Base-by-base conservation (phyloP, 306 rosid species). In the Chamaecrista fasciculata region DNA sequence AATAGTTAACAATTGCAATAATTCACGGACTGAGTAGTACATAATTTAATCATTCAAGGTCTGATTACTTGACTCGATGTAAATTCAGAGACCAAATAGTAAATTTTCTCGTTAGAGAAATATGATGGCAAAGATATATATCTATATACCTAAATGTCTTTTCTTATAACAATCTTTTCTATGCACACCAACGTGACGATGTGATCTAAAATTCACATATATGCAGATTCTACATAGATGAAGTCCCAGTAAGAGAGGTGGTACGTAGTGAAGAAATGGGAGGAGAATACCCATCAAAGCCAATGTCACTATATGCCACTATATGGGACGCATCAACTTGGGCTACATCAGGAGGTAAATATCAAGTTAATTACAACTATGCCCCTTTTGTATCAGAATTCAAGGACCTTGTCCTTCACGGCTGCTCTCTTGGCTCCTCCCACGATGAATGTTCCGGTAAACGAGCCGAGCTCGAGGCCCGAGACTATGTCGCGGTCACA, bases 241-340 rank as follows among this genome's bases (percentile, higher is more conserved):
- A 84, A 51, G 48, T 85, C 76, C 99, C 99, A 58, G 88, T 94
- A 11, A 80, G 99, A 75, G 91, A 86, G 70, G 82, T 88, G 29
- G 86, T 66, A 61, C 79, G 91, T 55, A 85, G 88, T 46, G 81
- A 86, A 70, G 80, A 82, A 0, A 88, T 88, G 96, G 95, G 97
- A 40, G 92, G 87, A 47, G 99, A 91, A 34, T 94, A 85, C 69
- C 99, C 99, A 0, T 72, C 96, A 2, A 94, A 94, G 84, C 96
- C 97, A 61, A 94, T 94, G 99, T 83, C 95, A 60, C 69, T 94
- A 46, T 94, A 94, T 52, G 97, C 96, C 59, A 94, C 99, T 64
- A 91, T 94, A 67, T 94, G 99, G 99, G 99, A 94, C 76, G 99
- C 90, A 64, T 94, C 99, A 10, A 81, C 78, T 79, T 94, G 99